These are phyloP conservation scores for Phytopythium sindhum DNA, from an alignment of 352 stramenopile genomes.

Conservation along the genomic window DNA sequence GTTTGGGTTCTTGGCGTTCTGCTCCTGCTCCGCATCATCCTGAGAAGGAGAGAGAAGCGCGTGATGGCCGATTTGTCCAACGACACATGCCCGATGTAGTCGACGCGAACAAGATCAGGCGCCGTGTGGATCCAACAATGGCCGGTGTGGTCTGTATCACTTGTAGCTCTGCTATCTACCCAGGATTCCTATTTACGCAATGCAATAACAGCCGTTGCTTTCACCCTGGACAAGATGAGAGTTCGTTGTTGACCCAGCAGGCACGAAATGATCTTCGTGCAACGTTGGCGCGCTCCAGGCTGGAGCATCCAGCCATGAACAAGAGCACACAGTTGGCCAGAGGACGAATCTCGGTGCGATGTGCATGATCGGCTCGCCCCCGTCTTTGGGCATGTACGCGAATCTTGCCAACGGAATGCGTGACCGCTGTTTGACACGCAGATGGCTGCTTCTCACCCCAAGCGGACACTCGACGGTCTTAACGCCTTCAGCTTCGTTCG, in stretches of 20 bases:
- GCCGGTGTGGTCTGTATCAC: not conserved
- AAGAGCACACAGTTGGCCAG: too few relatives aligned
- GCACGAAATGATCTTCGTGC: not conserved
- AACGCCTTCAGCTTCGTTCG: not conserved
- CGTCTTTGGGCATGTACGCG: not conserved
- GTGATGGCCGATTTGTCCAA: not conserved
- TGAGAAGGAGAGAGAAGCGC: conserved; percentile 1
- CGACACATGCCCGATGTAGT: conserved; percentile 4
- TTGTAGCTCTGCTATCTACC: not conserved
- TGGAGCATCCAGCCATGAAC: not conserved
- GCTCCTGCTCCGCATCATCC: not conserved
- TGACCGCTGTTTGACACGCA: not conserved
- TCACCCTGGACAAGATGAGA: too few relatives aligned
- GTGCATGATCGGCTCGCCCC: conserved; percentile 1
- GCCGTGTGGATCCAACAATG: not conserved
- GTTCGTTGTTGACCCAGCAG: not conserved
- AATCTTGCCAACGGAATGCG: not conserved
- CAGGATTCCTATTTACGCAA: not conserved
- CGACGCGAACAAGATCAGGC: not conserved
- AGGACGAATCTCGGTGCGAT: not conserved
- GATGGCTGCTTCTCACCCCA: not conserved
- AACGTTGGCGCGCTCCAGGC: not conserved
- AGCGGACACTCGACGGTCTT: not conserved
- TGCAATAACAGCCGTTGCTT: not conserved
- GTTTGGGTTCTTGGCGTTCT: conserved; percentile 1